Evolutionary conservation across 768 basidiomycete genomes (phyloP), one percentile per base, ranked within the genome.

Genomic region (Termitomyces sp.): DNA sequence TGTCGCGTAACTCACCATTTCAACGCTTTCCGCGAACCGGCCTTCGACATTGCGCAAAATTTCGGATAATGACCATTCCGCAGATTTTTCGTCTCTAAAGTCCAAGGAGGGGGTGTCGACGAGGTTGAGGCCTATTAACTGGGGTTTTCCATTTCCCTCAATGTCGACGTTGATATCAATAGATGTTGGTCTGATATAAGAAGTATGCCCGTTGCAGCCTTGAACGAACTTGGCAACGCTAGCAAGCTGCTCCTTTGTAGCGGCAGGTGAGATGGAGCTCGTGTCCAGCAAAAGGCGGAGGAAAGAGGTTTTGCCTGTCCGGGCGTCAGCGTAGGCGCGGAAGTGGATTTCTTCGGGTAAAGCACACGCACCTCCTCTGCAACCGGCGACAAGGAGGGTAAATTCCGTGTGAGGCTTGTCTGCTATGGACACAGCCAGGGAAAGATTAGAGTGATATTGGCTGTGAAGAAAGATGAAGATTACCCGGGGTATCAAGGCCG

Each of bases 251-350:
- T 90, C 89, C 67, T 84, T 85, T 48, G 82, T 77, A 54, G 84
- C 81, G 22, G 76, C 68, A 41, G 79, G 74, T 14, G 88, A 81
- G 66, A 92, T 76, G 68, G 81, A 76, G 76, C 81, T 81, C 62
- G 92, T 90, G 77, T 92, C 90, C 71, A 92, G 82, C 62, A 94
- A 79, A 66, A 92, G 87, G 57, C 90, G 84, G 67, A 92, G 86
- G 67, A 94, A 89, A 59, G 89, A 87, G 24, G 90, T 91, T 80
- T 94, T 94, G 73, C 89, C 84, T 80, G 74, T 73, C 72, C 72
- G 74, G 69, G 72, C 61, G 66, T 66, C 63, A 65, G 62, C 55
- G 64, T 57, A 55, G 59, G 43, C 53, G 57, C 59, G 56, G 58
- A 59, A 47, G 51, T 39, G 58, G 58, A 57, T 54, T 53, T 57